These are phyloP conservation scores for Neolentinus lepideus DNA, from an alignment of 1,284 basidiomycete species.

Conservation along the genomic window DNA sequence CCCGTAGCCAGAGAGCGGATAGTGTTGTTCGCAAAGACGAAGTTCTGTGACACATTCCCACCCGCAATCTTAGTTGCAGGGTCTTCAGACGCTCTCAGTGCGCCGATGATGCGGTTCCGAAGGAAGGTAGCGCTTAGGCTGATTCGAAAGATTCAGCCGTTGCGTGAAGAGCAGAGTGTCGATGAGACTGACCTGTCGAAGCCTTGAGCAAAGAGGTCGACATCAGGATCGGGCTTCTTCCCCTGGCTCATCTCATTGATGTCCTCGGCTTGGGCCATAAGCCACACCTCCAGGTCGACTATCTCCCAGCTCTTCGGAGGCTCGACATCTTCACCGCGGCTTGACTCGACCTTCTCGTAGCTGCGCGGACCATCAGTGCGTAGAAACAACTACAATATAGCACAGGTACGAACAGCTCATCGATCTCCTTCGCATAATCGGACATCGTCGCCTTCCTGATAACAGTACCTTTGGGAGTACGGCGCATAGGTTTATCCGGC, in stretches of 20 bases:
- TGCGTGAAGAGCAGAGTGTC: neutral
- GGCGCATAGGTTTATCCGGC: slow-evolving; percentile 4
- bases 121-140: slow-evolving; percentile 27
- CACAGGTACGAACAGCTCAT: slow-evolving; percentile 3
- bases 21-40: slow-evolving; percentile 1
- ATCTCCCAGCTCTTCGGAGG: slow-evolving; percentile 21
- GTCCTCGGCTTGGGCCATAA: slow-evolving; percentile 17
- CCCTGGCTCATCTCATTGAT: slow-evolving; percentile 13
- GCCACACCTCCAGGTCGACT: slow-evolving; percentile 18
- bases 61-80: neutral
- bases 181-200: slow-evolving; percentile 24
- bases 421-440: slow-evolving; percentile 6
- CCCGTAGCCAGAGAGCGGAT: neutral
- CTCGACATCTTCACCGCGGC: slow-evolving; percentile 19
- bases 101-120: slow-evolving; percentile 22
- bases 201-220: slow-evolving; percentile 26
- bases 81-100: slow-evolving; percentile 12
- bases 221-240: slow-evolving; percentile 8
- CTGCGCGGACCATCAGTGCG: slow-evolving; percentile 21
- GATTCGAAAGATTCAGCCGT: neutral
- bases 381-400: neutral
- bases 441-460: slow-evolving; percentile 5
- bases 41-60: neutral
- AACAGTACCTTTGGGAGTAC: slow-evolving; percentile 9
- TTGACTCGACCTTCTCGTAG: slow-evolving; percentile 12